Evolutionary conservation across 257 asterid genomes (phyloP).

Genomic region (Gentiana dahurica): DNA sequence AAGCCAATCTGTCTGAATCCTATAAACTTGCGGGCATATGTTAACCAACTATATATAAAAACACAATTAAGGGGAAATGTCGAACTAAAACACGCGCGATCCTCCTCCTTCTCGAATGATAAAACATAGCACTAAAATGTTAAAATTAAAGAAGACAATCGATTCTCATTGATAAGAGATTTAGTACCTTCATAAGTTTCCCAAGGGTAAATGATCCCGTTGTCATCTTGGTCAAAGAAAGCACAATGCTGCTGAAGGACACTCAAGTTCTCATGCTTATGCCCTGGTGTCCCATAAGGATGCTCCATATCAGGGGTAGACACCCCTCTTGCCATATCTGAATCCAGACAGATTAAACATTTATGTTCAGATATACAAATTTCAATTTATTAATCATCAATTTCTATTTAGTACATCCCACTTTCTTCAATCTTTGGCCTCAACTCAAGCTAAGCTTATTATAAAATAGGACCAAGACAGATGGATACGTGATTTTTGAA

Average conservation of each 20-base stretch:
- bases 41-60: too few species aligned
- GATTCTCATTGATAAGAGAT: not conserved
- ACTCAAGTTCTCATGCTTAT: slow-evolving; percentile 41
- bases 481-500: too few species aligned
- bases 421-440: too few species aligned
- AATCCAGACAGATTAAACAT: not conserved
- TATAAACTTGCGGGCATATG: not conserved
- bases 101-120: not conserved
- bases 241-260: slow-evolving; percentile 77
- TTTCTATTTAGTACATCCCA: too few species aligned
- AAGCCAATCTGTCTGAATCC: slow-evolving; percentile 70
- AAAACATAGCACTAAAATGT: not conserved
- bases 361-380: not conserved
- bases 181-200: slow-evolving; percentile 36
- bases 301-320: slow-evolving; percentile 62
- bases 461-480: too few species aligned
- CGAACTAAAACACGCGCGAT: not conserved
- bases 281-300: slow-evolving; percentile 65
- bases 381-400: too few species aligned
- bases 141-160: not conserved
- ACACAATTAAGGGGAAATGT: not conserved
- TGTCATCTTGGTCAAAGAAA: slow-evolving; percentile 58
- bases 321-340: slow-evolving; percentile 34
- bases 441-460: too few species aligned
- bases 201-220: slow-evolving; percentile 77